A percentile compares a stretch with the other conserved stretches of the same genome.
These are phyloP conservation scores for Euphrasia confusa DNA, from an alignment of 257 asterid species.

Conservation along the genomic window DNA sequence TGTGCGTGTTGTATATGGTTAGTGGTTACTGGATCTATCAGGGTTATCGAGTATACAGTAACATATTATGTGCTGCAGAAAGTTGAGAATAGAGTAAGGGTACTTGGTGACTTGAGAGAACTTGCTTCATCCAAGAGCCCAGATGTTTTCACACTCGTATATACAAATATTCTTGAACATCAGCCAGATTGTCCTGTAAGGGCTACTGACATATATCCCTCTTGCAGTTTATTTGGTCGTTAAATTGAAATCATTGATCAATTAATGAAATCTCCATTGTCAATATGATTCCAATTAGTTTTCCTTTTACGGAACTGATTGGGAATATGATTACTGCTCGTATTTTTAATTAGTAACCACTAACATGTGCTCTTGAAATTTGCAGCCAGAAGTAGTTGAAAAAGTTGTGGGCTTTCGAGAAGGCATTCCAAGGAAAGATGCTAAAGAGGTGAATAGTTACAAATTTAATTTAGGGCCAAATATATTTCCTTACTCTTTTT, in stretches of 20 bases:
- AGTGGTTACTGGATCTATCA: background rate
- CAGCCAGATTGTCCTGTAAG: slow-evolving; percentile 99
- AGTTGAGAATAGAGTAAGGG: slow-evolving; percentile 73
- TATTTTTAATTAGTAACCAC: no score
- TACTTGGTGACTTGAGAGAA: slow-evolving; percentile 81
- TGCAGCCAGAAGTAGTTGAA: slow-evolving; percentile 97
- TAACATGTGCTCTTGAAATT: slow-evolving; percentile 3
- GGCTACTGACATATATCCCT: slow-evolving; percentile 5
- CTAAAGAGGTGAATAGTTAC: slow-evolving; percentile 67
- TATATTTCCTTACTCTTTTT: background rate
- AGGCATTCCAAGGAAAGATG: slow-evolving; percentile 96
- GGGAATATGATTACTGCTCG: no score
- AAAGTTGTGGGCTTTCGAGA: slow-evolving; percentile 80
- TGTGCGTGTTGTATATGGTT: no score
- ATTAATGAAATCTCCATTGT: no score
- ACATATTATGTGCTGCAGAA: slow-evolving; percentile 48
- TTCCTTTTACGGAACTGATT: no score
- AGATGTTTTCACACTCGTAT: slow-evolving; percentile 83
- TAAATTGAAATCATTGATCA: no score
- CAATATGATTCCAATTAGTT: no score
- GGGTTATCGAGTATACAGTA: background rate
- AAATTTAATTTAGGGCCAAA: background rate
- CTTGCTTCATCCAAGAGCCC: slow-evolving; percentile 99
- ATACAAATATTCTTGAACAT: slow-evolving; percentile 87
- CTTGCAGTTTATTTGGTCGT: no score